Percentiles rank a stretch among this genome's conserved stretches.
Evolutionary conservation across 352 stramenopile genomes (phyloP).

Genomic region (Phytophthora aleatoria): DNA sequence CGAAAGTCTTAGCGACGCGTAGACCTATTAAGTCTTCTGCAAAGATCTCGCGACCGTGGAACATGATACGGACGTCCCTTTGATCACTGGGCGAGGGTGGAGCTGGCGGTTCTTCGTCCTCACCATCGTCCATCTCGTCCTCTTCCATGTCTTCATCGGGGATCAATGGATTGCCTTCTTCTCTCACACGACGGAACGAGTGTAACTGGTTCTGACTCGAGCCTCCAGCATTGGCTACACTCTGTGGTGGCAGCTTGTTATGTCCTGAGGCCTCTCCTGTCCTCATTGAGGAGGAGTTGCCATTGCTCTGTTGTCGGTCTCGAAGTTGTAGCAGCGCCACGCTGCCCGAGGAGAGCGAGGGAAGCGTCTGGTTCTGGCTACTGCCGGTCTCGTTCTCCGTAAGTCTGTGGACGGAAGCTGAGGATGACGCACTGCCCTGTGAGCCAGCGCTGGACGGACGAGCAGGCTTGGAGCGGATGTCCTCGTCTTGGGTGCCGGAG

Average conservation of each 20-base stretch:
- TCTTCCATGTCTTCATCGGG: constrained; percentile 31
- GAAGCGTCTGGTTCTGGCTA: constrained; percentile 25
- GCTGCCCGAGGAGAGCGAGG: constrained; percentile 52
- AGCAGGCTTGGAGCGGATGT: constrained; percentile 24
- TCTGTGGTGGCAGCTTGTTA: constrained; percentile 2
- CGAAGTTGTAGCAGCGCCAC: constrained; percentile 38
- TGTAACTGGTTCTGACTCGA: not conserved
- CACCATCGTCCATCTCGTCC: constrained; percentile 22
- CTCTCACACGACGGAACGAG: constrained; percentile 27
- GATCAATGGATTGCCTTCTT: constrained; percentile 26
- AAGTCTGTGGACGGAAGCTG: constrained; percentile 1
- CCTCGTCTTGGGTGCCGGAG: constrained; percentile 37
- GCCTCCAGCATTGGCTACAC: not conserved
- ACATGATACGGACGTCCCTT: constrained; percentile 62
- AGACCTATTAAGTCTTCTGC: constrained; percentile 79
- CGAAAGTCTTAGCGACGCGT: constrained; percentile 86
- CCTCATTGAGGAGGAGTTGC: not conserved
- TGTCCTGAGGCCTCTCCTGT: not conserved
- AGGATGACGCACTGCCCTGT: constrained; percentile 10
- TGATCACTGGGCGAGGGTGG: constrained; percentile 41
- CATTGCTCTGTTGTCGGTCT: constrained; percentile 13
- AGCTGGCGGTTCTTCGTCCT: constrained; percentile 21
- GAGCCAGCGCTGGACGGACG: constrained; percentile 15
- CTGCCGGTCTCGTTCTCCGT: not conserved
- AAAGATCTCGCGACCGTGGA: constrained; percentile 75